phyloP scores from a whole-genome alignment of 192 early-diverging fungal genomes.

The Allomyces javanicus region DNA sequence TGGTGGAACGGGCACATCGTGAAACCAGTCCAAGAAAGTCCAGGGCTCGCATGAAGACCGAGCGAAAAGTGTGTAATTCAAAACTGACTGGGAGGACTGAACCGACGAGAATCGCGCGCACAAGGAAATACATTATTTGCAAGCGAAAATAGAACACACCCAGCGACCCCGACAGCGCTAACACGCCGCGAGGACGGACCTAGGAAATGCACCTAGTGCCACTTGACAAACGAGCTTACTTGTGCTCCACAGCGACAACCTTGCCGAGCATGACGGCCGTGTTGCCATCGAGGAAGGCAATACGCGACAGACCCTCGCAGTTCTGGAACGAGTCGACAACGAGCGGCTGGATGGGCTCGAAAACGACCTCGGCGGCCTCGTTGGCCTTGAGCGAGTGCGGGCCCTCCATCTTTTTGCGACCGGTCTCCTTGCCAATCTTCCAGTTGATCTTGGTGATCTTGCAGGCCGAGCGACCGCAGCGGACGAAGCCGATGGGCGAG shows the following conservation, averaged over 20 bases:
- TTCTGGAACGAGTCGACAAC: conserved; percentile 72
- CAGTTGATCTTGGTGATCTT: conserved; percentile 74
- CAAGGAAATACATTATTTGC: too few species aligned
- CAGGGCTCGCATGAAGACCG: too few species aligned
- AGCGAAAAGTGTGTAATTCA: too few species aligned
- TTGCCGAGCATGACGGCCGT: conserved; percentile 1
- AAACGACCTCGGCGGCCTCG: conserved; percentile 87
- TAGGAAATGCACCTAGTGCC: too few species aligned
- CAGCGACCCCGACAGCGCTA: too few species aligned
- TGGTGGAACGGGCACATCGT: too few species aligned
- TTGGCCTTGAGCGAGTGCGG: conserved; percentile 93
- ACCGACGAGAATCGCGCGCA: too few species aligned
- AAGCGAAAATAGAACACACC: too few species aligned
- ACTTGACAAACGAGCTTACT: not conserved
- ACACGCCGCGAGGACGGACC: too few species aligned
- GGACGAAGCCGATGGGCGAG: conserved; percentile 86
- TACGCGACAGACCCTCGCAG: conserved; percentile 1
- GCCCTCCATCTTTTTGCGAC: conserved; percentile 75
- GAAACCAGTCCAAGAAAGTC: too few species aligned
- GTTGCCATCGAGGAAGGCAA: conserved; percentile 1
- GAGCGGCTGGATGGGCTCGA: conserved; percentile 89
- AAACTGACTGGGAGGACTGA: too few species aligned
- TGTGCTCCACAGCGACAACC: not conserved
- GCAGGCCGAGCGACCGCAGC: conserved; percentile 94
- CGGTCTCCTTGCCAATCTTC: conserved; percentile 93